Base-by-base conservation (phyloP, 2,329 filamentous ascomycete species). In the Xylariaceae sp. region DNA sequence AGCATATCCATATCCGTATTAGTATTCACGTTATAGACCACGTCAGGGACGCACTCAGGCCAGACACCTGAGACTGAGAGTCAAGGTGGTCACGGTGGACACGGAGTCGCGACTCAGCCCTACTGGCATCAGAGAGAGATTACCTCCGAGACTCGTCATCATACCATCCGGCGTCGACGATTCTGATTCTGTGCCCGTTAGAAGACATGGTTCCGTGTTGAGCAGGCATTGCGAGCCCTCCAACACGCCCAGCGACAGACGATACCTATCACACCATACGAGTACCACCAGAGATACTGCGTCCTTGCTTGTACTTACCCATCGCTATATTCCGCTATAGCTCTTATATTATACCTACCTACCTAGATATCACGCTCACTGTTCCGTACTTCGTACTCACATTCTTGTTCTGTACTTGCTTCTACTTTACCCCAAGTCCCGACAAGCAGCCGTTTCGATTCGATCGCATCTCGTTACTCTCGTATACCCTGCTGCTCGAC, bases 71-170 rank as follows among this genome's bases (percentile, higher is more conserved):
- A 30, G 23, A 30, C 23, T 30, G 23, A 30, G 23, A 5, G 23
- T 30, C 23, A 30, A 30, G 23, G 23, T 30, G 23, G 6, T 34
- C 45, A n/a, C 54, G 45, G 57, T 64, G 55, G 57, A 58, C 57
- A 60, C 62, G 48, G 55, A 60, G 42, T 45, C 10, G 42, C 62
- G 57, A 60, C 60, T 60, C 60, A 60, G 62, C 59, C 62, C 60
- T 64, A 62, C 58, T 58, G 17, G 51, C 55, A 60, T 60, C 60
- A 42, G 55, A 62, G 52, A 62, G 58, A 62, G 58, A 62, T 62
- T 56, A 60, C 57, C 47, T 62, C 55, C 59, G 60, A 59, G 57
- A 62, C 62, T 64, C 55, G 50, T 62, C 57, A 62, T 58, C 57
- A 57, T 52, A 58, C 55, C n/a, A 56, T 57, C 49, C 49, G 51